Evolutionary conservation across 2,329 filamentous ascomycete genomes (phyloP), one percentile per base, ranked within the genome.

Genomic region (Fusarium sp.): DNA sequence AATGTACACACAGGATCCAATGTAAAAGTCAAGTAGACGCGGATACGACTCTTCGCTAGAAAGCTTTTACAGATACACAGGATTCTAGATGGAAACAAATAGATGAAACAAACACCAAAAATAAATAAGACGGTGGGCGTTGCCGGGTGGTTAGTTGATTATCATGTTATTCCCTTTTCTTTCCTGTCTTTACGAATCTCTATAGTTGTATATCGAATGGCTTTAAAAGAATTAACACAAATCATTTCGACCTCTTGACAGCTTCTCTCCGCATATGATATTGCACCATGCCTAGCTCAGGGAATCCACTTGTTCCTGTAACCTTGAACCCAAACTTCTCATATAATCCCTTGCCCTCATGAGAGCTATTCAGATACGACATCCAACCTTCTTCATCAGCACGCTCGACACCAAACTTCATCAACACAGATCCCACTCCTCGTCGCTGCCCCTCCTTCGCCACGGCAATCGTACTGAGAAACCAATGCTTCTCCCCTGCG

Each of bases 391-490:
- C 76, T 11, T 59, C 56, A 18, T 80, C 76, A 6, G 75, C 75
- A 56, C 36, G 62, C 4, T 77, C 67, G 23, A 76, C 56, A 8
- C 79, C 80, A 59, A 74, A 78, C 12, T 58, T 62, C 67, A 82
- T 74, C 41, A 82, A 49, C 18, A 65, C 72, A 1, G 70, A 67
- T 6, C 78, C 80, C 7, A 81, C 68, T 7, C 80, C 80, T 11
- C 62, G 71, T 6, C 75, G 65, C 61, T 80, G 77, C 23, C 58
- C 71, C 3, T 72, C 70, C n/a, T 73, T 74, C 15, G 72, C 67
- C 4, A 81, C 78, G 2, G 75, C 73, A 9, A 80, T 67, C 11
- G 72, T 75, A 28, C 76, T 76, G 13, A 82, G 57, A 52, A 77
- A 80, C 75, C 80, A 80, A 46, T 73, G 67, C 8, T 57, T 65